These are phyloP conservation scores for Globisporangium cylindrosporum DNA, from an alignment of 352 stramenopile genomes.

Conservation along the genomic window DNA sequence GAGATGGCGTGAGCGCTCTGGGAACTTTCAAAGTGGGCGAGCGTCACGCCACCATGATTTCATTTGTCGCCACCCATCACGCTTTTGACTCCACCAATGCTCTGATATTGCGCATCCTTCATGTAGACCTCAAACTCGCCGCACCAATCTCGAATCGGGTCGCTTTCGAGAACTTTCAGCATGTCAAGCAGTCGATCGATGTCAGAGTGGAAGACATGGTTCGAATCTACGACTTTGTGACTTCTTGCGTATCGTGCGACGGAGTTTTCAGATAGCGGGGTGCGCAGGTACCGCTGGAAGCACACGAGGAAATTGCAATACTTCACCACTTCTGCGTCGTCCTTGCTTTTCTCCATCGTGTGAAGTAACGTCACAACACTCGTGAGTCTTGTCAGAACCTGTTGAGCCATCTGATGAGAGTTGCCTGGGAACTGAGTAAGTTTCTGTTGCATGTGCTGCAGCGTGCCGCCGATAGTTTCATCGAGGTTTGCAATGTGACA, in stretches of 20 bases:
- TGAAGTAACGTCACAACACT: not conserved
- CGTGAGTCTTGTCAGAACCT: not conserved
- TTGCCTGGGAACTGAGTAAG: not conserved
- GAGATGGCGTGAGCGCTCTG: not conserved
- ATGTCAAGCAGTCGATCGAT: not conserved
- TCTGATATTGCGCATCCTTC: not conserved
- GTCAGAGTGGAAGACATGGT: not conserved
- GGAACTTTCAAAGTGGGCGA: not conserved
- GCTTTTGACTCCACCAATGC: not conserved
- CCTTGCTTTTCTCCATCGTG: not conserved
- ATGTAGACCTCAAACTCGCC: not conserved
- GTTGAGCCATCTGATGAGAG: not conserved
- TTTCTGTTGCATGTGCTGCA: not conserved
- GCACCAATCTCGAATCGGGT: not conserved
- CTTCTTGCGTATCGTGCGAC: not conserved
- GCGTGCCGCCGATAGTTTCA: not conserved
- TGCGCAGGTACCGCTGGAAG: not conserved
- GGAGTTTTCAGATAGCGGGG: not conserved
- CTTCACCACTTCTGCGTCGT: not conserved
- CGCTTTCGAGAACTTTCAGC: not conserved
- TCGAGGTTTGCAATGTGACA: not conserved
- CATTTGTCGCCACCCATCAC: not conserved
- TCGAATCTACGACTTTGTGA: not conserved
- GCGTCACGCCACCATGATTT: not conserved
- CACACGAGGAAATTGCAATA: not conserved